Evolutionary conservation across 257 asterid species (phyloP), one percentile per base, ranked within the genome.

Genomic region (Salvia rosmarinus): DNA sequence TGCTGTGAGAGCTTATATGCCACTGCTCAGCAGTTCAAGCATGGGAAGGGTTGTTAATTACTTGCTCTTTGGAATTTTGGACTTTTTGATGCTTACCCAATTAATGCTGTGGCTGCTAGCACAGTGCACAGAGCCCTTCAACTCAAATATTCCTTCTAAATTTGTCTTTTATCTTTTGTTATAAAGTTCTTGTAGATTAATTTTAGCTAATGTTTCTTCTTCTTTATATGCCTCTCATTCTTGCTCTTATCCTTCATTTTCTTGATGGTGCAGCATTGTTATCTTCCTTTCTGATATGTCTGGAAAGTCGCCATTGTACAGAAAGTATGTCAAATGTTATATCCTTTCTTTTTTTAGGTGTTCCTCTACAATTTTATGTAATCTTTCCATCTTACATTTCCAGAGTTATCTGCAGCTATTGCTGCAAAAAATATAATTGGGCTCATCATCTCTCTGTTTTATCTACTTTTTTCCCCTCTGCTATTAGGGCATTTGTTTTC

Each of bases 261-360:
- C 49, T 81, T 80, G 74, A 21, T 79, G 64, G 56, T 85, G 90
- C 99, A 95, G 99, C 85, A 89, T 95, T 65, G 79, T 79, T 52
- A 83, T 87, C 75, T 89, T 95, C 83, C 89, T 91, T 37, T 90
- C 99, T 59, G 99, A 95, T 79, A 95, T 95, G 99, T 78, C 95
- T 57, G 98, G 98, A 78, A 88, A 77, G 84, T 83, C 96, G 21
- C 98, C 98, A 51, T 71, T 95, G 83, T 95, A 95, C 86, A 87
- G 85, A 79, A 95, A 89, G 99, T 95, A 91, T 28, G 99, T 82
- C 52, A 47, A 68, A 52, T 51, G 14, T 74, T 70, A 58, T n/a
- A 34, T 25, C 52, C n/a, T 70, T 65, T 56, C 14, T 68, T 65
- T 59, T 28, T 25, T 68, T 73, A n/a, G 58, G 51, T 61, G 63